Evolutionary conservation across 2,329 filamentous ascomycete genomes (phyloP), one percentile per base, ranked within the genome.

Genomic region (Scolecobasidium constrictum): DNA sequence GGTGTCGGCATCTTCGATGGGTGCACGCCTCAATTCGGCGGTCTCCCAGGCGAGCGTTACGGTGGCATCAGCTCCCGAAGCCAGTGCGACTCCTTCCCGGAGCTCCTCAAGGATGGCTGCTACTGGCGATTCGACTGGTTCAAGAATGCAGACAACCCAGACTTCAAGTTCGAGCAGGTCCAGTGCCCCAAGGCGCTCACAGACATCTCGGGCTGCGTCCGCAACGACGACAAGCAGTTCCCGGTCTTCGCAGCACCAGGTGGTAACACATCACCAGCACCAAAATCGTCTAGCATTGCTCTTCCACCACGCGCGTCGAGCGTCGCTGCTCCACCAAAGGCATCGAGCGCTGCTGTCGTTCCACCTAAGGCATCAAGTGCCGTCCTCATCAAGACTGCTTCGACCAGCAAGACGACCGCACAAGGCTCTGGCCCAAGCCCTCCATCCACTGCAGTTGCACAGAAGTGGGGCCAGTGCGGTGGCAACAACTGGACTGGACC

Each of bases 81-180:
- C 40, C 66, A 72, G 22, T 80, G 76, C 59, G 61, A 66, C 46
- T 53, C 56, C 40, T 72, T 77, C 59, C 76, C 76, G 1, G 21
- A 28, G 9, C 19, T 26, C 28, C 64, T 80, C 40, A 70, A 75
- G 62, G 62, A 59, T 7, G 76, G 76, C 6, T 80, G 76, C 60
- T 63, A 70, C 55, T 81, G 75, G 72, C 72, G 75, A 47, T 81
- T 78, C 53, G 72, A 78, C 62, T 80, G 75, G 75, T 78, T 79
- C 59, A 53, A 64, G 49, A 69, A 69, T 47, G 67, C 73, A 38
- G 71, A 78, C 54, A 78, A 78, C 59, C 74, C 75, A 5, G 52
- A 52, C 20, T 69, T 79, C 42, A 63, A 58, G 42, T 79, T 74
- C 58, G 60, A 66, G 57, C 65, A 73, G 57, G 73, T 80, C 11